Evolutionary conservation across 1,139 yeast species (phyloP).

Genomic region (Pichia sp.): DNA sequence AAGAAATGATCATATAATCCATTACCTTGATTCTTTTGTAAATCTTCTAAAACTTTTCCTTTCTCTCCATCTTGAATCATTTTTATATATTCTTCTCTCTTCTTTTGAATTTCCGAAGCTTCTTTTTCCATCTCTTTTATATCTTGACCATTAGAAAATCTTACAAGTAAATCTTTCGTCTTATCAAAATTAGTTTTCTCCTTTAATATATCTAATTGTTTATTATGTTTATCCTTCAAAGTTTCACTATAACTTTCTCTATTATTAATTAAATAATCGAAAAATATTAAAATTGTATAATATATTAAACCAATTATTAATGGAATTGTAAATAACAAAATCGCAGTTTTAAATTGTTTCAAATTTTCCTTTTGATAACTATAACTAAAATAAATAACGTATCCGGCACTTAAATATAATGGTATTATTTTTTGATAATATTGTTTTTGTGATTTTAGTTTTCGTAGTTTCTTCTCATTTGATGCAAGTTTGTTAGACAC

Average conservation of each 20-base stretch:
- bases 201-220: constrained; percentile 69
- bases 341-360: constrained; percentile 1
- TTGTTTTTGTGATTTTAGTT: constrained; percentile 23
- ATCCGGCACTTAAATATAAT: constrained; percentile 32
- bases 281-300: constrained; percentile 26
- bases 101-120: constrained; percentile 23
- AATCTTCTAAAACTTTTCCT: constrained; percentile 14
- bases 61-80: constrained; percentile 25
- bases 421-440: constrained; percentile 19
- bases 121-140: constrained; percentile 26
- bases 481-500: constrained; percentile 36
- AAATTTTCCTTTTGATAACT: constrained; percentile 17
- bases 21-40: constrained; percentile 15
- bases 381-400: constrained; percentile 31
- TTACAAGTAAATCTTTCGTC: constrained; percentile 63
- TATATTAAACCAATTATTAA: constrained; percentile 26
- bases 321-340: constrained; percentile 32
- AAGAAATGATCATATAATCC: constrained; percentile 38
- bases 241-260: constrained; percentile 29
- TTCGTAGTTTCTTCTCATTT: constrained; percentile 33
- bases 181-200: constrained; percentile 70
- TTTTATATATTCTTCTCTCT: constrained; percentile 26
- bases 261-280: constrained; percentile 25
- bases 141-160: constrained; percentile 48
- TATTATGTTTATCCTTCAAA: constrained; percentile 47